These are phyloP conservation scores for Escallonia rubra DNA, from an alignment of 129 eudicot species.

Conservation along the genomic window DNA sequence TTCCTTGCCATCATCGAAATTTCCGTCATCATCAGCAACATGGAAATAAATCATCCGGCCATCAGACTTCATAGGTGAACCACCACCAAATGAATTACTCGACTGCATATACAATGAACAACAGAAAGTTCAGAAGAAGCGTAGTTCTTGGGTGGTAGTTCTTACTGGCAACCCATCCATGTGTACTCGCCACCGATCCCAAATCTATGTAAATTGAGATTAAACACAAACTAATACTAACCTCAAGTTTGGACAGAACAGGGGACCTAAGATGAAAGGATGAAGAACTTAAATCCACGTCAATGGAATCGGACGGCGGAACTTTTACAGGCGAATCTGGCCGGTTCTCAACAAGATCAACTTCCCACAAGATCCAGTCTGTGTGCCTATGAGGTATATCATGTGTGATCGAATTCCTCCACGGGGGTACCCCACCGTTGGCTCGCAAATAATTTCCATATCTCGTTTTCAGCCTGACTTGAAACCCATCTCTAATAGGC, in stretches of 20 bases:
- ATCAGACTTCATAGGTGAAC: conserved; percentile 39
- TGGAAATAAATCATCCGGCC: conserved; percentile 59
- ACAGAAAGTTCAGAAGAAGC: neutral
- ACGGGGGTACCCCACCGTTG: conserved; percentile 59
- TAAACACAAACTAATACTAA: conserved; percentile 15
- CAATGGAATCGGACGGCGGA: conserved; percentile 19
- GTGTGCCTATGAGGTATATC: conserved; percentile 52
- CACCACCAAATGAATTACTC: conserved; percentile 13
- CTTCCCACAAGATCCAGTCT: conserved; percentile 62
- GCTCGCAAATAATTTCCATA: conserved; percentile 58
- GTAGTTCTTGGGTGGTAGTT: too few relatives aligned
- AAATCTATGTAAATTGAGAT: neutral
- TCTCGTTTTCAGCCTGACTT: conserved; percentile 42
- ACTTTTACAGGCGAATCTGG: conserved; percentile 27
- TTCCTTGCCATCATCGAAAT: conserved; percentile 34
- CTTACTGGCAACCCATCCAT: too few relatives aligned
- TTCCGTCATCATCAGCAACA: conserved; percentile 55
- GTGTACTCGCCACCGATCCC: neutral
- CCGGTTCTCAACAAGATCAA: conserved; percentile 45
- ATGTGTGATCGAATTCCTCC: conserved; percentile 66
- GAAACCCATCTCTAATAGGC: conserved; percentile 47
- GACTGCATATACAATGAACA: conserved; percentile 25
- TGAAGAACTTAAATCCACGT: conserved; percentile 25
- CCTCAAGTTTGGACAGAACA: conserved; percentile 19
- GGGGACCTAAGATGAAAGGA: conserved; percentile 34